Conservation (phyloP, 352 stramenopile species). For the Phytophthora aleatoria region DNA sequence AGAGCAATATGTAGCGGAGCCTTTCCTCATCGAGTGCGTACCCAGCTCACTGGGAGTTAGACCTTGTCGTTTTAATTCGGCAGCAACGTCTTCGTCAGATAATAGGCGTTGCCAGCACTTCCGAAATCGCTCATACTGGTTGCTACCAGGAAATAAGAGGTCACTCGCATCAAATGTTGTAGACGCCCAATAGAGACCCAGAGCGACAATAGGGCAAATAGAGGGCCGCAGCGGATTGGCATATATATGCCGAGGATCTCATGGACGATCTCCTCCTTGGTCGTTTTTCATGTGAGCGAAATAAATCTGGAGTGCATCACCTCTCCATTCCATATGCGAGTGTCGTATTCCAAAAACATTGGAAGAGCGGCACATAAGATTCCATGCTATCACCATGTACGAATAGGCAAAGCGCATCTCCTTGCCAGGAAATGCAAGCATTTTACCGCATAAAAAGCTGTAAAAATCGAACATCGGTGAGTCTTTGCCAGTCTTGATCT, state of each 20-base stretch:
- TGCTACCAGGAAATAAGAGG: background rate
- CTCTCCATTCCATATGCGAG: conserved; percentile 28
- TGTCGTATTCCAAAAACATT: conserved; percentile 17
- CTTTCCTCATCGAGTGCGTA: conserved; percentile 6
- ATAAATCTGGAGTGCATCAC: conserved; percentile 32
- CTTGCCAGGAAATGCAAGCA: background rate
- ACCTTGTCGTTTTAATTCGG: too few relatives aligned
- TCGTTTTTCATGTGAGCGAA: conserved; percentile 50
- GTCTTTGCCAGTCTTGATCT: background rate
- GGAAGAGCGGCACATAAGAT: conserved; percentile 18
- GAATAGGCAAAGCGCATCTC: conserved; percentile 20
- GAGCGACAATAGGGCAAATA: conserved; percentile 6
- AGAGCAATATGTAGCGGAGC: background rate
- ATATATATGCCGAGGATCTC: conserved; percentile 8
- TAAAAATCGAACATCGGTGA: conserved; percentile 12
- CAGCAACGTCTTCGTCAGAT: too few relatives aligned
- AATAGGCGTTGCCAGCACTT: background rate
- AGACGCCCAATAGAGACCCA: conserved; percentile 1
- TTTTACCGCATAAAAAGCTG: background rate
- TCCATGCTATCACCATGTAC: conserved; percentile 22
- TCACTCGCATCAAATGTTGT: background rate
- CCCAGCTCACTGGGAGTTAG: background rate
- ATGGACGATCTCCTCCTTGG: conserved; percentile 11
- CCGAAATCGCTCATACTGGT: background rate
- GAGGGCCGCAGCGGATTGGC: background rate